A percentile compares a stretch with the other conserved stretches of the same genome.
These are phyloP conservation scores for Aspergillus fructus DNA, from an alignment of 2,329 filamentous ascomycete species.

Conservation along the genomic window DNA sequence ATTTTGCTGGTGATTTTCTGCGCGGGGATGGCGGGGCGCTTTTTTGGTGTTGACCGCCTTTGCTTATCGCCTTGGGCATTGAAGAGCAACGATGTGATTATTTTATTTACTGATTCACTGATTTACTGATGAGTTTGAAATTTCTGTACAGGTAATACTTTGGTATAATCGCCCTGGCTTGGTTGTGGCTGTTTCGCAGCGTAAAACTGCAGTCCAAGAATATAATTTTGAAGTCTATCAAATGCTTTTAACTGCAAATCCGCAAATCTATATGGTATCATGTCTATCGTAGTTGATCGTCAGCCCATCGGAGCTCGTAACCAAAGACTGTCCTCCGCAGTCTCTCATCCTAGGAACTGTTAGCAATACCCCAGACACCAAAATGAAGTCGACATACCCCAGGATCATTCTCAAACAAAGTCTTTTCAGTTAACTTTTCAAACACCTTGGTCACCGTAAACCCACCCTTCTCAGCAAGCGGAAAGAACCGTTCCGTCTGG, in stretches of 20 bases:
- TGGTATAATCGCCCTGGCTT: neutral
- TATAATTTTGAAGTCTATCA: neutral
- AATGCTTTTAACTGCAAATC: neutral
- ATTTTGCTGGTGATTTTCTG: conserved; percentile 8
- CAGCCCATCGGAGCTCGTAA: conserved; percentile 67
- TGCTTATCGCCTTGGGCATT: neutral
- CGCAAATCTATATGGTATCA: conserved; percentile 2
- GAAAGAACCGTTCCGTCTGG: conserved; percentile 85
- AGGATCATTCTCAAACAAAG: conserved; percentile 85
- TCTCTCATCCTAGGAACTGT: conserved; percentile 61
- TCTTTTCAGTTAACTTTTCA: conserved; percentile 77
- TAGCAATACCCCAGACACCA: conserved; percentile 8
- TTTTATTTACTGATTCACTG: neutral
- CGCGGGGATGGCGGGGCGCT: conserved; percentile 2
- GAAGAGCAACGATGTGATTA: neutral
- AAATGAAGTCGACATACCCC: conserved; percentile 53
- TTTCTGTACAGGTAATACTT: neutral
- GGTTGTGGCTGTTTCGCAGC: neutral
- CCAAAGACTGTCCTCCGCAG: conserved; percentile 80
- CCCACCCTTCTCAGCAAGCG: conserved; percentile 67
- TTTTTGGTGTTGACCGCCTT: conserved; percentile 11
- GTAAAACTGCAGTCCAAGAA: neutral
- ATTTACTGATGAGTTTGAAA: neutral
- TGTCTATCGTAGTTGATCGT: conserved; percentile 27
- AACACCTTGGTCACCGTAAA: conserved; percentile 77